Conservation (phyloP, 2,329 filamentous ascomycete genomes). For the Diatrype stigma region DNA sequence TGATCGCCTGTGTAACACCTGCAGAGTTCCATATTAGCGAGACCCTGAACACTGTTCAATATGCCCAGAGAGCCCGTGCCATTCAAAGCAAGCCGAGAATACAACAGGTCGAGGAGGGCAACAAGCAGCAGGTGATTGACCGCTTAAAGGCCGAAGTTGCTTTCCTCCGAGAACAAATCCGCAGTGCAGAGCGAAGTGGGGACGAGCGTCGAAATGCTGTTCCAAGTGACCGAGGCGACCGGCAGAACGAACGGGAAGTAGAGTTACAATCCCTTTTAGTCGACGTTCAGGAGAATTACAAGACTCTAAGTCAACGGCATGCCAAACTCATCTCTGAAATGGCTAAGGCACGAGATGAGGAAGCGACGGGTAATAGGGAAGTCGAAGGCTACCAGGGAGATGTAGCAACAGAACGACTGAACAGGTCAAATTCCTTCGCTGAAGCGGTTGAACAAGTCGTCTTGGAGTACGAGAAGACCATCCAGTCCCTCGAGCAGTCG, state of each 20-base stretch:
- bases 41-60: conserved; percentile 95
- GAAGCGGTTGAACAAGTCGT: conserved; percentile 95
- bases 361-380: conserved; percentile 54
- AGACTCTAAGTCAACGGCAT: conserved; percentile 82
- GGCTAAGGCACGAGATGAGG: conserved; percentile 74
- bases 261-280: conserved; percentile 92
- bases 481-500: conserved; percentile 87
- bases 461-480: conserved; percentile 97
- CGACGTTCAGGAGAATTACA: conserved; percentile 93
- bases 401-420: conserved; percentile 79
- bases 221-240: conserved; percentile 68
- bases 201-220: conserved; percentile 49
- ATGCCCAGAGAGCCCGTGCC: conserved; percentile 89
- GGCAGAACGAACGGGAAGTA: conserved; percentile 77
- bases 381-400: conserved; percentile 65
- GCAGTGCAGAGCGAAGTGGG: conserved; percentile 69
- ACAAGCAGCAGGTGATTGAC: conserved; percentile 92
- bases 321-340: conserved; percentile 94
- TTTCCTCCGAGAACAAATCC: conserved; percentile 90
- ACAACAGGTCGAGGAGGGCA: conserved; percentile 86
- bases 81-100: conserved; percentile 98
- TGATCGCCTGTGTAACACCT: conserved; percentile 97
- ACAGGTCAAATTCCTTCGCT: conserved; percentile 92
- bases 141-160: conserved; percentile 89
- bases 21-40: conserved; percentile 97